Evolutionary conservation across 306 rosid genomes (phyloP), one percentile per base, ranked within the genome.

Genomic region (Glycyrrhiza uralensis): DNA sequence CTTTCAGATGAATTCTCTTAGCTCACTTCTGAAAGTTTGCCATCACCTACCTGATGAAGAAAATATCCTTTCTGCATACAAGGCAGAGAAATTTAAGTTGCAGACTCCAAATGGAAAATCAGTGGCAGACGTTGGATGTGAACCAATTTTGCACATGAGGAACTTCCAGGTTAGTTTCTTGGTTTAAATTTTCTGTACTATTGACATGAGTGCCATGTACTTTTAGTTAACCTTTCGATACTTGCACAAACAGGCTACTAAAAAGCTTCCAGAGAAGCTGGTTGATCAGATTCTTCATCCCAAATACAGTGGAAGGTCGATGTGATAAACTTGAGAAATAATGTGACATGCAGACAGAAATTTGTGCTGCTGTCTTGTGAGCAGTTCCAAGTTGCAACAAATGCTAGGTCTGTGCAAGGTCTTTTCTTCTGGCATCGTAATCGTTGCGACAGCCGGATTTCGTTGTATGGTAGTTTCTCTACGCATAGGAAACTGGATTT

Each of bases 131-230:
- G 88, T 91, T n/a, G 99, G 99, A 60, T 89, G 99, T 24, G 97
- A 91, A 78, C 97, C 99, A 29, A 89, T 94, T 68, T 61, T 94
- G 92, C 97, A 94, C 82, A 94, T 94, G 99, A 91, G 99, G 84
- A 84, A 84, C 63, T 94, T 94, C 80, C 99, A 94, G 96, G 99
- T 94, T 77, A 47, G 78, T 78, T 72, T 56, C 72, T 58, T 52
- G 42, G 33, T 71, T 14, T 66, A 56, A 44, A 4, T 7, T 60
- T 51, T 45, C 39, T 12, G 14, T 6, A 5, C 70, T 69, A 22
- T 2, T 62, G 28, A 65, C 11, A 7, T 30, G 39, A 63, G 58
- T 6, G 1, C 50, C 22, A 30, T 38, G 26, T n/a, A 35, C 23
- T 30, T 66, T 76, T 3, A 7, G 63, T 56, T 83, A 33, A 66